Evolutionary conservation across 129 eudicot species (phyloP), one percentile per base, ranked within the genome.

Genomic region (Arctium minus): DNA sequence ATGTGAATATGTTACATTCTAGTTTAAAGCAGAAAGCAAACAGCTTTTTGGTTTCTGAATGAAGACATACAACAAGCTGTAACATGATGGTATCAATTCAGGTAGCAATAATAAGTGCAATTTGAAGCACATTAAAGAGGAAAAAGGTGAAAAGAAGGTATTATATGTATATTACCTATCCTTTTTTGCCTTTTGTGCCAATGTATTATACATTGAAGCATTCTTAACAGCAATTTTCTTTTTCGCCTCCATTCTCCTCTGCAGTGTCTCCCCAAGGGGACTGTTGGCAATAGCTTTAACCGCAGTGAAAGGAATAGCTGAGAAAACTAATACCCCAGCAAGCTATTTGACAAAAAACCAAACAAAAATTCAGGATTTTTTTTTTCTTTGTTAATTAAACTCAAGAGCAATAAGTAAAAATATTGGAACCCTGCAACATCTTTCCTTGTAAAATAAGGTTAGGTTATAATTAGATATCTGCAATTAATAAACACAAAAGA

Each of bases 281-380:
- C 99, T 93, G 74, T 93, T 93, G 82, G 99, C 99, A 0, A 96
- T 92, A n/a, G 91, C 92, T 92, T 96, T 96, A 13, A 96, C 99
- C 1, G 97, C 96, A 38, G 97, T 90, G 90, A 96, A 96, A 13
- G 99, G 99, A 81, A 96, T 88, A 33, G 99, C 99, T 15, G 99
- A 96, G 84, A 96, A 96, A 22, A 96, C 87, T 86, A 96, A 50
- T 2, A 96, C 98, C 40, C 99, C 97, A 35, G 98, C 97, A 78
- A 96, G 85, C 99, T 96, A 67, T 42, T 27, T 69, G 0, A 70
- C 27, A 8, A 11, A 31, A 68, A 8, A 30, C 38, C 27, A 29
- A 35, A 36, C 30, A 69, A 30, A 38, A n/a, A 71, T 9, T 12
- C 62, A 39, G 2, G 36, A 74, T 22, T n/a, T 4, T 22, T 38